Percentiles rank a stretch among this genome's conserved stretches.
phyloP scores from a whole-genome alignment of 2,329 filamentous ascomycete species.

The Ambrosiella beaveri region DNA sequence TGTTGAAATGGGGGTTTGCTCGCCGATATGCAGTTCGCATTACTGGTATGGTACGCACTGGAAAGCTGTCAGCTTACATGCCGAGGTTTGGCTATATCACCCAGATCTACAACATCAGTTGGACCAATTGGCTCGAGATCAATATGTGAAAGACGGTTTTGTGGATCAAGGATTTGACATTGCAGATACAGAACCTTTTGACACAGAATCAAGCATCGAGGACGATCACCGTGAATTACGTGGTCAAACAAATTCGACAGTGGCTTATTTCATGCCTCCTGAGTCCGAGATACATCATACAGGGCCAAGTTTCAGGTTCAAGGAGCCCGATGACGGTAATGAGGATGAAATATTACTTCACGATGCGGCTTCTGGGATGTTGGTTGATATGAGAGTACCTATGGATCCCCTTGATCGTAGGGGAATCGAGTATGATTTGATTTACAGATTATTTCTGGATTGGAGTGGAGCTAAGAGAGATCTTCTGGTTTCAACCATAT shows the following conservation, averaged over 20 bases:
- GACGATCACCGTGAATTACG: too few species aligned
- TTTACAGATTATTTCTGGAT: background rate
- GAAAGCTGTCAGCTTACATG: background rate
- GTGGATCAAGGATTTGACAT: background rate
- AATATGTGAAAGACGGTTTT: background rate
- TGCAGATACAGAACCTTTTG: background rate
- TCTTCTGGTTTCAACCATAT: background rate
- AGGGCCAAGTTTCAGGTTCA: too few species aligned
- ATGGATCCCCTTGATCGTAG: background rate
- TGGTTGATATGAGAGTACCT: background rate
- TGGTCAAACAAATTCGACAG: too few species aligned
- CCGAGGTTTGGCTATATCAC: background rate
- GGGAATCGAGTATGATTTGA: background rate
- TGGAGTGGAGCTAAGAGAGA: background rate
- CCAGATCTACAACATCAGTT: background rate
- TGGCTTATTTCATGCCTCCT: too few species aligned
- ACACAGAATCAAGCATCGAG: too few species aligned
- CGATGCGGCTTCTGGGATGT: too few species aligned
- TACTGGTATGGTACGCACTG: constrained; percentile 4
- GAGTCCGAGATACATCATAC: too few species aligned
- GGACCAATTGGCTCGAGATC: background rate
- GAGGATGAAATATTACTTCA: too few species aligned
- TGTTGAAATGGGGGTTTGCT: background rate
- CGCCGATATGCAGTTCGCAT: background rate
- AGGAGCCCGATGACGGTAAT: too few species aligned